Base-by-base conservation (phyloP, 495 filamentous ascomycete species). In the Daldinia childiae region DNA sequence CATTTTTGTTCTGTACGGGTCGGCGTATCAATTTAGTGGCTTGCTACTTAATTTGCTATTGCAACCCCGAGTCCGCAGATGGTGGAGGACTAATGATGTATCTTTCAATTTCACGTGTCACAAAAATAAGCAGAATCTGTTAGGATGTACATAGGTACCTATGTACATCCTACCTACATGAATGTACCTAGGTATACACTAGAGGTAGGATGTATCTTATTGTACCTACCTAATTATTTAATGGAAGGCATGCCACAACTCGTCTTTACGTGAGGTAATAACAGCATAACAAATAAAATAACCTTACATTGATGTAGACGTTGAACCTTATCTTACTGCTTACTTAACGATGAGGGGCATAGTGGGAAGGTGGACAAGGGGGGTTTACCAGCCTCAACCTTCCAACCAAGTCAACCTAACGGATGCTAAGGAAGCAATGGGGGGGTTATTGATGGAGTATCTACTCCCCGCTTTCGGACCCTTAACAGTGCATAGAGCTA, bases 381-480 rank as follows among this genome's bases (percentile, higher is more conserved):
- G 29, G n/a, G 27, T 32, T 30, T 56, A 32, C 54, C 30, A 56
- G 30, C 54, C 17, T 29, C 39, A 41, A 41, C 39, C 15, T 41
- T 17, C n/a, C 39, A 41, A 41, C 39, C n/a, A 41, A 17, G 39
- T 56, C 15, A 29, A 32, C 45, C 45, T 51, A 51, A 51, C 21
- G 45, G 45, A 51, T 51, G 21, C 21, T 39, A 38, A 58, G 56
- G 57, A 59, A 29, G 50, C 4, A 2, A 58, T 58, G 29, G 55
- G 19, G 32, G 34, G 34, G 1, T 11, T 39, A 58, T 34, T 14
- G 19, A 43, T 56, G 72, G 57, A 66, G 58, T 67, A 71, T 71
- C 58, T 62, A 43, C 43, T 62, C 74, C 73, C 76, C 76, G 74
- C 76, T 78, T 74, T 78, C 76, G 76, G 76, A 78, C 73, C 64